Evolutionary conservation across 2,329 filamentous ascomycete genomes (phyloP).

Genomic region (Plectosphaerella sp.): DNA sequence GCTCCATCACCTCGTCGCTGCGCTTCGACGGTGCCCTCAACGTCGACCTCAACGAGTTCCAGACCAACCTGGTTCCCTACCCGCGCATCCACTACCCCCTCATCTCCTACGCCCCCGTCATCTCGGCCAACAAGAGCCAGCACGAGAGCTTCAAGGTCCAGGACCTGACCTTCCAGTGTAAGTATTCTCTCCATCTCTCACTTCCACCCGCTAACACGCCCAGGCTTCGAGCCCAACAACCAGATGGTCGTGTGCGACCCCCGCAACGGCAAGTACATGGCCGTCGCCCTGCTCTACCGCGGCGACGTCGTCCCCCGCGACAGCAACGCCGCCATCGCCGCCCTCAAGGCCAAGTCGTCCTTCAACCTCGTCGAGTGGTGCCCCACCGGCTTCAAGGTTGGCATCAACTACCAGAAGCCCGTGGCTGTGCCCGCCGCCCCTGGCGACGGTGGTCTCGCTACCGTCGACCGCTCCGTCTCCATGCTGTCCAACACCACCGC

Average conservation of each 20-base stretch:
- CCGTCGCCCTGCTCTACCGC: constrained; percentile 67
- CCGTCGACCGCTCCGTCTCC: constrained; percentile 59
- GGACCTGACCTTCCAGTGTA: constrained; percentile 72
- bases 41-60: constrained; percentile 73
- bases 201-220: not conserved
- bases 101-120: constrained; percentile 68
- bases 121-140: constrained; percentile 69
- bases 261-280: constrained; percentile 74
- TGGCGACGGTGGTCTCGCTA: constrained; percentile 54
- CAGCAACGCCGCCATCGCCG: constrained; percentile 62
- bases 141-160: constrained; percentile 86
- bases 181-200: constrained; percentile 21
- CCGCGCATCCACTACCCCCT: constrained; percentile 71
- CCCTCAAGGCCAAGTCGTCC: constrained; percentile 65
- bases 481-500: constrained; percentile 75
- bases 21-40: constrained; percentile 71
- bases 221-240: constrained; percentile 74
- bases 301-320: constrained; percentile 68
- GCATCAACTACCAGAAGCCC: constrained; percentile 71
- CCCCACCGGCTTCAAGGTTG: constrained; percentile 71
- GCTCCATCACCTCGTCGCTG: constrained; percentile 68
- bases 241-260: constrained; percentile 75
- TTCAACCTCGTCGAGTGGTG: constrained; percentile 75
- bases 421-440: constrained; percentile 50
- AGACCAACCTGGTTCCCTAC: constrained; percentile 71